Evolutionary conservation across 2,329 filamentous ascomycete genomes (phyloP), one percentile per base, ranked within the genome.

Genomic region (Xylariaceae sp.): DNA sequence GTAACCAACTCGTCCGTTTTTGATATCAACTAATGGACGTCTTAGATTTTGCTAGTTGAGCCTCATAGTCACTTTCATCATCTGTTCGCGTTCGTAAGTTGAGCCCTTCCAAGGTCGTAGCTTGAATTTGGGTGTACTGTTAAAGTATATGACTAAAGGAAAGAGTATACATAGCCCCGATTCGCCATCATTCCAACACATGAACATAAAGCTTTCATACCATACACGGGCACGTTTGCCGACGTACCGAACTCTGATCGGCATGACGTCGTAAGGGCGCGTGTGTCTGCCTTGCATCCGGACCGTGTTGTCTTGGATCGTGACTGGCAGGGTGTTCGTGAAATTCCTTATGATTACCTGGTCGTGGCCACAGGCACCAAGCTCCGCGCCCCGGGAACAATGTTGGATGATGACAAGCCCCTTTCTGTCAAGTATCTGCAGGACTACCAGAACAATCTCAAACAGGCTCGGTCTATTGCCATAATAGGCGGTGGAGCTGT

Each of bases 1-100:
- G 5, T 16, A 11, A 11, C 5, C 28, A 6, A 2, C 36, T 10
- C 18, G 18, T 41, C 33, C 18, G 18, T 9, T 11, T 17, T 5
- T 12, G 11, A 16, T 12, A 36, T 42, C 31, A 43, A 28, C 38
- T 39, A 31, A 39, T 2, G 18, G 14, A 31, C 16, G 12, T n/a
- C 6, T 45, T 18, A 69, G 67, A 60, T 69, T 5, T 58, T 78
- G 1, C 57, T 79, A 3, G 65, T 80, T 31, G 77, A 80, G 57
- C 74, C 72, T 41, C 76, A 78, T 54, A 73, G 70, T 9, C 76
- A 79, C 55, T 76, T 79, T 53, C 72, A 79, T 51, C 75, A 76
- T 51, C 66, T 75, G 1, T 80, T 76, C 57, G 69, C 69, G 7
- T 76, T 80, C 52, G 66, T 69, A 60, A 56, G 65, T 53, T 16